These are phyloP conservation scores for Thalassiosira hispida DNA, from an alignment of 352 stramenopile species.

Conservation along the genomic window DNA sequence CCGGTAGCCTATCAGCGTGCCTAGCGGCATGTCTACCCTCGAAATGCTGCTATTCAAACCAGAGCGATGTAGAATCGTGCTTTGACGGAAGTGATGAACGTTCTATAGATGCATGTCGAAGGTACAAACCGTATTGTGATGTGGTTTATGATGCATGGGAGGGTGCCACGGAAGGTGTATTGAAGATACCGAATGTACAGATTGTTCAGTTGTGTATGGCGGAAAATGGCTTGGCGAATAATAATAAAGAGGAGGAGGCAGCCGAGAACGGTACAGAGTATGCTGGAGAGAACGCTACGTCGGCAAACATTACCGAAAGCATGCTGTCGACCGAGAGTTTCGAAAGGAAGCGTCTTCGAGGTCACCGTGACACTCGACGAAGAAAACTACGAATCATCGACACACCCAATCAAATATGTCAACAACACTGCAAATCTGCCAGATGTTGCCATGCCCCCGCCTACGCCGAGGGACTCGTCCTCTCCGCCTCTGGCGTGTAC, in stretches of 20 bases:
- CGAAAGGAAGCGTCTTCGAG: constrained; percentile 19
- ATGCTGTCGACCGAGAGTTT: background rate
- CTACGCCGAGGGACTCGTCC: constrained; percentile 16
- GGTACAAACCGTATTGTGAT: constrained; percentile 43
- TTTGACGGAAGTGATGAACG: constrained; percentile 1
- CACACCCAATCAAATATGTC: background rate
- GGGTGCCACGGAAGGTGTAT: constrained; percentile 28
- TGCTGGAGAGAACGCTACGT: background rate
- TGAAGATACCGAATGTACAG: constrained; percentile 4
- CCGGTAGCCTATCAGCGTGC: constrained; percentile 23
- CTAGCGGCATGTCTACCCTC: constrained; percentile 26
- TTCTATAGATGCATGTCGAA: constrained; percentile 17
- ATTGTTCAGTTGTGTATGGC: constrained; percentile 23
- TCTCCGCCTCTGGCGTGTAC: constrained; percentile 25
- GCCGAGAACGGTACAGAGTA: background rate
- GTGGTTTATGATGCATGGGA: constrained; percentile 41
- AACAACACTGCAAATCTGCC: constrained; percentile 18
- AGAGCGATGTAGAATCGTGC: constrained; percentile 9
- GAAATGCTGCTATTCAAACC: constrained; percentile 32
- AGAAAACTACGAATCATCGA: constrained; percentile 6
- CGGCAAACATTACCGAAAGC: background rate
- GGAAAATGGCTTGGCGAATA: background rate
- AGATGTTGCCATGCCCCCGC: constrained; percentile 38
- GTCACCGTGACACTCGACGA: background rate
- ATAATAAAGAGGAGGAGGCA: background rate